Base-by-base conservation (phyloP, 2,329 filamentous ascomycete species). In the Penicillium sp. region DNA sequence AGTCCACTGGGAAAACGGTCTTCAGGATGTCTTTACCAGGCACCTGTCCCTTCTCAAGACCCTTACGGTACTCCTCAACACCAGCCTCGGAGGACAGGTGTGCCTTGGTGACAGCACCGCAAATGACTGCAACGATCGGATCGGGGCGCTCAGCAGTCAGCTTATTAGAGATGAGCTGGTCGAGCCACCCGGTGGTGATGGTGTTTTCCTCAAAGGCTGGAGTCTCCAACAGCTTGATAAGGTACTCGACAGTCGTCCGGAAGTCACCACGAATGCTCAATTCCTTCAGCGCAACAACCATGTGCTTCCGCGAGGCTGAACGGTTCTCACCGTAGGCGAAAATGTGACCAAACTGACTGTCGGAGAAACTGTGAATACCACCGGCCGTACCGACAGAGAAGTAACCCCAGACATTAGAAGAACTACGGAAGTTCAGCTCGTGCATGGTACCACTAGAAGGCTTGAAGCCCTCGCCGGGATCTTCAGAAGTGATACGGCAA, bases 211-310 rank as follows among this genome's bases (percentile, higher is more conserved):
- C 90, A 61, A 98, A 98, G 42, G 89, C 92, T 48, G 94, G 90
- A 0, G 93, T 98, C 71, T 98, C 92, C 30, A 98, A 79, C 50
- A 98, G 79, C 76, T 98, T 98, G 70, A 98, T 96, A 49, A 98
- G 79, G 65, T 98, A 98, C 67, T 98, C 92, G 39, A 98, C 90
- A 1, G 92, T 98, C 37, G 92, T 98, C 61, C 89, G 79, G 78
- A 98, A 98, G 66, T 98, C 92, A 77, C 92, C 92, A 70, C 92
- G 92, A 74, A 98, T 98, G 72, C 90, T 98, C 69, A 98, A 70
- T 70, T 98, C 92, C 75, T 98, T 98, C 61, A 98, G 72, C 11
- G 92, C 92, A 54, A 98, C 85, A 52, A 98, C 89, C 92, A 98
- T 98, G 74, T 98, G 93, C 69, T 98, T 98, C 52, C 92, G 76